Conservation (phyloP, 352 stramenopile species). For the Nothophytophthora sp. region DNA sequence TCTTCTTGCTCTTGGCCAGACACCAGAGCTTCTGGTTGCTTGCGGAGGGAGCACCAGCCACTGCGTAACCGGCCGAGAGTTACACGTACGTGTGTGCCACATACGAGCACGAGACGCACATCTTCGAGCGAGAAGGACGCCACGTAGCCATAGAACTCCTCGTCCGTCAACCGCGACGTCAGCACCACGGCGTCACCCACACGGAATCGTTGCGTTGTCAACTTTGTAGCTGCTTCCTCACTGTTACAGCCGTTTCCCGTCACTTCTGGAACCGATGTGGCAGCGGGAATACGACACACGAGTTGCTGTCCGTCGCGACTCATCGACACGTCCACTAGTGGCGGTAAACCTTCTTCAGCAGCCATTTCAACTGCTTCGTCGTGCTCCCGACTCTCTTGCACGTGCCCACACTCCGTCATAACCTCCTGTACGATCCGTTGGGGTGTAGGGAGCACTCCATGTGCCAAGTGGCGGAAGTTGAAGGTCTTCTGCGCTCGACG, state of each 20-base stretch:
- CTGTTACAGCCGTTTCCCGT: background rate
- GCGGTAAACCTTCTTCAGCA: slow-evolving; percentile 1
- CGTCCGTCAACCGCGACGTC: slow-evolving; percentile 45
- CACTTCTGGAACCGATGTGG: too few species aligned
- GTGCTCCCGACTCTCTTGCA: slow-evolving; percentile 19
- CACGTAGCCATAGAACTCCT: slow-evolving; percentile 69
- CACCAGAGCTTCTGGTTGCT: slow-evolving; percentile 3
- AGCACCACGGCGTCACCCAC: slow-evolving; percentile 61
- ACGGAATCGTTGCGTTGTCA: slow-evolving; percentile 30
- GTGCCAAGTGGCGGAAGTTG: slow-evolving; percentile 58
- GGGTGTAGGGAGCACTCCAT: slow-evolving; percentile 39
- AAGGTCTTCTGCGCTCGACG: slow-evolving; percentile 34
- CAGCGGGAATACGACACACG: background rate
- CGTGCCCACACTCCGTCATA: slow-evolving; percentile 15
- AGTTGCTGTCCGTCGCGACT: slow-evolving; percentile 16
- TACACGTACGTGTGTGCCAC: slow-evolving; percentile 39
- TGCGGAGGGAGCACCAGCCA: slow-evolving; percentile 42
- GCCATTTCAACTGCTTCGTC: slow-evolving; percentile 10
- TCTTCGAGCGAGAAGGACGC: slow-evolving; percentile 27
- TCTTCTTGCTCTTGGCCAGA: slow-evolving; percentile 1
- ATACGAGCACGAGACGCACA: slow-evolving; percentile 52
- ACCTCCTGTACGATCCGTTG: slow-evolving; percentile 45
- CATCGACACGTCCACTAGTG: slow-evolving; percentile 2
- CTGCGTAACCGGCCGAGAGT: slow-evolving; percentile 33
- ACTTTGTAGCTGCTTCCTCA: background rate